Evolutionary conservation across 192 early-diverging fungal genomes (phyloP), one percentile per base, ranked within the genome.

Genomic region (Cladochytrium replicatum): DNA sequence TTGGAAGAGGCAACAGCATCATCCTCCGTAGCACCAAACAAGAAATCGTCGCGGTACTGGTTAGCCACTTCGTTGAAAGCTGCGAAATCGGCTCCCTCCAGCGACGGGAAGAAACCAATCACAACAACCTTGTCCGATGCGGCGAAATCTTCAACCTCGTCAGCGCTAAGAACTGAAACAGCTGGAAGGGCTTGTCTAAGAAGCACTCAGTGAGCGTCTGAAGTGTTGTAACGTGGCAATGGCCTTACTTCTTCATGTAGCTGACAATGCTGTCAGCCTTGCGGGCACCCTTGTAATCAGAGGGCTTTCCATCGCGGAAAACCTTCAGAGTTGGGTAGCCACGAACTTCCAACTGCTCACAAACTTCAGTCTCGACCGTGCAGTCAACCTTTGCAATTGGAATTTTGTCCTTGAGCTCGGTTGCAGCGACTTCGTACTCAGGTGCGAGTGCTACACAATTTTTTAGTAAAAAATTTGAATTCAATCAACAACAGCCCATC

Each of bases 311-410:
- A 4, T 82, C 59, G 49, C 82, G 49, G 71, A 92, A 89, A 32
- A 96, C 70, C 71, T 93, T 97, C 55, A 95, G 65, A 7, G 92
- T 92, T 15, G 92, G 92, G 82, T 91, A 96, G 32, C 92, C 94
- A 50, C 78, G 63, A 34, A 98, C 71, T 29, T 81, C 77, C 46
- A 85, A 71, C 54, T 88, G 79, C 42, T 80, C 72, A 67, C 94
- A 98, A 24, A 91, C 62, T 6, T 82, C 81, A 29, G 77, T 69
- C 52, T 91, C 86, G 32, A 78, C 84, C 8, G 91, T 95, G 74
- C 94, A 98, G 66, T 98, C 93, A 30, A 98, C 90, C 77, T 98
- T 95, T 68, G 89, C 93, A 41, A 98, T 53, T 37, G 74, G 61
- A 49, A 93, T 83, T 32, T 67, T 70, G 32, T 71, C 61, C 76